Evolutionary conservation across 345 rosid species (phyloP), one percentile per base, ranked within the genome.

Genomic region (Brassica cretica): DNA sequence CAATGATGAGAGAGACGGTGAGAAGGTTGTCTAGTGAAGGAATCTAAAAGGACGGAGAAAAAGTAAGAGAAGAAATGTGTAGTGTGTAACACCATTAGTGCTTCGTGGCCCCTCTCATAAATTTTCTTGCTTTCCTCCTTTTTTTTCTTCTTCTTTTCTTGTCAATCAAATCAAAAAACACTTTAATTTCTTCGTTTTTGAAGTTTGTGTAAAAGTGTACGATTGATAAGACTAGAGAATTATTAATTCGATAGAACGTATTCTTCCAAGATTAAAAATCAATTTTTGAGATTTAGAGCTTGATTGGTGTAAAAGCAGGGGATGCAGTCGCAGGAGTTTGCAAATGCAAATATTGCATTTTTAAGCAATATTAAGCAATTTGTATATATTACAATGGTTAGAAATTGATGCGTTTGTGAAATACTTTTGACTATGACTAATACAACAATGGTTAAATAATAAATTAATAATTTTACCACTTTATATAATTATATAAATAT

Each of bases 31-130:
- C 27, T 21, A 27, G 9, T 5, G 3, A 68, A 60, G 68, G 72
- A 76, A 68, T 68, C 73, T 76, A 1, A 10, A 29, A 74, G n/a
- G 65, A 61, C 18, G 3, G 33, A 60, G 64, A 60, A 61, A 61
- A 37, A 27, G 15, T 12, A 67, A 15, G 66, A 53, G 66, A 27
- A 55, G 5, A 29, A 73, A 12, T 66, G 64, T 61, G 24, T 51
- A 35, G 8, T 55, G 18, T 68, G 33, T 35, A 12, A 62, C 68
- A 59, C 18, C 66, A 68, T 68, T 46, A 76, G 49, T 68, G 73
- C 68, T 15, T 8, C 37, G 78, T 29, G 62, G 74, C 53, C 74
- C 78, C 53, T 32, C 21, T 60, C 18, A 16, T 35, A 5, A 5
- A 15, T 60, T 60, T 60, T 9, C 5, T 58, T 21, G 5, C 30